Percentiles rank a stretch among this genome's conserved stretches.
Conservation (phyloP, 1,284 basidiomycete species). For the Mycosarcoma mackinlayi region DNA sequence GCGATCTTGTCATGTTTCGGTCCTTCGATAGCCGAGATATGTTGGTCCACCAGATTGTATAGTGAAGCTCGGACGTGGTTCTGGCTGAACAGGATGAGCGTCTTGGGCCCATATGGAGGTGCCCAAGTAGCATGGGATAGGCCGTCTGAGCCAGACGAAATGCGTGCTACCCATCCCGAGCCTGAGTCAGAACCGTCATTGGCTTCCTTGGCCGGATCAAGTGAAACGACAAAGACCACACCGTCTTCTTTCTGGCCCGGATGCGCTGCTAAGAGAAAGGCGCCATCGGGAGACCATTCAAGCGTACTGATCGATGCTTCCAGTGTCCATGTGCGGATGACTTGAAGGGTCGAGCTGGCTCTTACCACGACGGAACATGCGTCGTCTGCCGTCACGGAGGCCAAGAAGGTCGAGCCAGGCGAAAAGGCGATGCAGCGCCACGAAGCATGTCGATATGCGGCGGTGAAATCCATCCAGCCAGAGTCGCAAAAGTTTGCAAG, state of each 20-base stretch:
- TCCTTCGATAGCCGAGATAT: conserved; percentile 48
- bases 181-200: conserved; percentile 56
- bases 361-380: conserved; percentile 44
- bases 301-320: conserved; percentile 42
- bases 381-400: conserved; percentile 48
- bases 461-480: conserved; percentile 59
- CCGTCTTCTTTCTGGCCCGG: conserved; percentile 38
- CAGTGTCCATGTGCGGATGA: conserved; percentile 59
- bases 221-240: conserved; percentile 54
- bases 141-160: conserved; percentile 55
- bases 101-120: conserved; percentile 43
- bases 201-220: conserved; percentile 58
- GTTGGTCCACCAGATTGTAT: conserved; percentile 48
- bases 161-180: conserved; percentile 59
- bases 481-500: background rate
- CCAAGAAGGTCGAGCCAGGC: conserved; percentile 63
- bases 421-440: conserved; percentile 56
- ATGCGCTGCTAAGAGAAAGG: conserved; percentile 48
- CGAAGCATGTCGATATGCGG: conserved; percentile 54
- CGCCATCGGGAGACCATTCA: conserved; percentile 59
- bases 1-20: conserved; percentile 45
- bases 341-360: conserved; percentile 57
- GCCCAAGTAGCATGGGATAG: conserved; percentile 54
- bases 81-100: conserved; percentile 49
- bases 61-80: conserved; percentile 43